phyloP scores from a whole-genome alignment of 2,329 filamentous ascomycete genomes.

The Fusarium veterinarium region DNA sequence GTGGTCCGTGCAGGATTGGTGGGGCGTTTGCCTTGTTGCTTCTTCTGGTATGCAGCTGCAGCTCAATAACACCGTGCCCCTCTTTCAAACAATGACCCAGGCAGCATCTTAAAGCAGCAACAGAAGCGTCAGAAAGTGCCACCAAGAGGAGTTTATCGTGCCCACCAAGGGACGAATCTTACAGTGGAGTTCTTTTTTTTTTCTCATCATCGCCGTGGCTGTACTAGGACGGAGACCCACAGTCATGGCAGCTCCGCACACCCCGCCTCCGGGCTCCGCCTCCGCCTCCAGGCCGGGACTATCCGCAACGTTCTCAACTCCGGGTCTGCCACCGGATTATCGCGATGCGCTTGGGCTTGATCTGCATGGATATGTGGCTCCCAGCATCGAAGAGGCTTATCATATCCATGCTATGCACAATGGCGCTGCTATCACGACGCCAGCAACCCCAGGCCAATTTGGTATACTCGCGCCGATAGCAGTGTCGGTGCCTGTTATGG shows the following conservation, averaged over 20 bases:
- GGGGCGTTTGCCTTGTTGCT: not conserved
- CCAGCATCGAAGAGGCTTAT: constrained; percentile 35
- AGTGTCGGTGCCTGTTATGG: constrained; percentile 31
- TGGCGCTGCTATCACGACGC: not conserved
- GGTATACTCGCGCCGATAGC: constrained; percentile 56
- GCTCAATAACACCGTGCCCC: constrained; percentile 19
- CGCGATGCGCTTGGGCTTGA: constrained; percentile 28
- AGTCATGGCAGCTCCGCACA: constrained; percentile 33
- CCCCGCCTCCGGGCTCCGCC: constrained; percentile 13
- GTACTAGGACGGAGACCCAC: not conserved
- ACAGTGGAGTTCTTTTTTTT: not conserved
- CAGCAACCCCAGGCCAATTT: constrained; percentile 53
- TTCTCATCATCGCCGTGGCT: not conserved
- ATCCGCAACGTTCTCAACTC: constrained; percentile 20
- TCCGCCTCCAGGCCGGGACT: constrained; percentile 19
- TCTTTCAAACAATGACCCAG: not conserved
- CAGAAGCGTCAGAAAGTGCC: constrained; percentile 6
- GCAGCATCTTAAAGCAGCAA: constrained; percentile 41
- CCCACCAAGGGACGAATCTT: not conserved
- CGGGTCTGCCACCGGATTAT: constrained; percentile 21
- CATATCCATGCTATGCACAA: constrained; percentile 14
- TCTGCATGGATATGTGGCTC: constrained; percentile 29
- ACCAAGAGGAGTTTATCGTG: not conserved
- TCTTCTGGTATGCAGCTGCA: constrained; percentile 17
- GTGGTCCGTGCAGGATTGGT: constrained; percentile 15